Conservation (phyloP, 306 rosid species). For the Cyclanthera cordifolia region DNA sequence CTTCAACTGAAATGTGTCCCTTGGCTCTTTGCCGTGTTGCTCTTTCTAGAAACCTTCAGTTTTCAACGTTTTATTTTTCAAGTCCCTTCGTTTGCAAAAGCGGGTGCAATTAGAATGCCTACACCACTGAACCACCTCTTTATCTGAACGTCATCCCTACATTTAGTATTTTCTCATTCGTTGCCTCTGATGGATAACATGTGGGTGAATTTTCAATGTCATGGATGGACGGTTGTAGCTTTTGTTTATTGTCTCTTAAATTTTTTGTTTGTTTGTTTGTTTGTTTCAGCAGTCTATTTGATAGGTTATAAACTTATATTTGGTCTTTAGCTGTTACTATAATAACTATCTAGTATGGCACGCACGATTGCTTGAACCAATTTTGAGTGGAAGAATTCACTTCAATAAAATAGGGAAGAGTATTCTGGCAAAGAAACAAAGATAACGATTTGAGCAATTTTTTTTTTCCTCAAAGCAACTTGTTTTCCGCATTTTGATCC, state of each 20-base stretch:
- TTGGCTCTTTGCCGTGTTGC: no score
- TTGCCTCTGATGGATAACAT: not conserved
- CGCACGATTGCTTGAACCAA: not conserved
- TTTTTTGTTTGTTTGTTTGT: not conserved
- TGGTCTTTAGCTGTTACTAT: not conserved
- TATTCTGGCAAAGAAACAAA: not conserved
- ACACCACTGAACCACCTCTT: not conserved
- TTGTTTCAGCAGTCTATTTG: not conserved
- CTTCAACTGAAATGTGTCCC: no score
- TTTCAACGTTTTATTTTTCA: no score
- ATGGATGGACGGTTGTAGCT: not conserved
- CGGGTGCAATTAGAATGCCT: not conserved
- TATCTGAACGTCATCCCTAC: not conserved
- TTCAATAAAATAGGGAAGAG: not conserved
- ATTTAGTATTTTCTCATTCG: not conserved
- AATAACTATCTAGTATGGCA: not conserved
- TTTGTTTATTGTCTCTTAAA: not conserved
- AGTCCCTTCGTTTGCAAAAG: no score
- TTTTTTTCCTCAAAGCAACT: not conserved
- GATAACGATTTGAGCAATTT: not conserved
- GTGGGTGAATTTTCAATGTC: not conserved
- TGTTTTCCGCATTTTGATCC: conserved; percentile 9
- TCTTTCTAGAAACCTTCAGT: no score
- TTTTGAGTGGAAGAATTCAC: not conserved
- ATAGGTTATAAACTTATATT: not conserved